Conservation (phyloP, 1,284 basidiomycete genomes). For the Cryptococcus amylolentus region DNA sequence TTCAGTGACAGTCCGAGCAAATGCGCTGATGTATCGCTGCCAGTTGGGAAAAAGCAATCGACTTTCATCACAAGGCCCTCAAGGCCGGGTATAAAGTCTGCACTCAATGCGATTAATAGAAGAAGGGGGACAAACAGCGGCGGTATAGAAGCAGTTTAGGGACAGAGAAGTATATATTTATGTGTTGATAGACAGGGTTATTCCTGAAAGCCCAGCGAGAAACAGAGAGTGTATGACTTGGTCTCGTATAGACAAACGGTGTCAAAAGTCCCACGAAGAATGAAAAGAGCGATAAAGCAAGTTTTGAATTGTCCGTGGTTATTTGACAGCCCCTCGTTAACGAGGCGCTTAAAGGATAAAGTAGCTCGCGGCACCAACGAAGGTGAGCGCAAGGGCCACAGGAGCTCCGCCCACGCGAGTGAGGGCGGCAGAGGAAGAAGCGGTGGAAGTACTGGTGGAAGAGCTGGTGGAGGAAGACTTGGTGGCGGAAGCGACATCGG, state of each 20-base stretch:
- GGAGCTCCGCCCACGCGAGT: slow-evolving; percentile 1
- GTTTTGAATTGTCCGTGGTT: not conserved
- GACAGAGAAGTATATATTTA: not conserved
- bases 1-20: too few relatives aligned
- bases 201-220: not conserved
- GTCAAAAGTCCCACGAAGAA: not conserved
- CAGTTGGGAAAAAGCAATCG: too few relatives aligned
- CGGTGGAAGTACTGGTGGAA: slow-evolving; percentile 7
- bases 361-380: slow-evolving; percentile 25
- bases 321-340: not conserved
- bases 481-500: slow-evolving; percentile 9
- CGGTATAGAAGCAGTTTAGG: not conserved
- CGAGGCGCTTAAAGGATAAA: slow-evolving; percentile 19
- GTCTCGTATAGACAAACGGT: not conserved
- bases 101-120: not conserved
- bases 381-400: slow-evolving; percentile 19
- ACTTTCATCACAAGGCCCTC: not conserved
- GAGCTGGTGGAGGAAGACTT: slow-evolving; percentile 9
- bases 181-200: not conserved
- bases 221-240: not conserved
- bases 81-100: not conserved
- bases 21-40: too few relatives aligned
- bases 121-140: not conserved
- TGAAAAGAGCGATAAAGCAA: slow-evolving; percentile 1
- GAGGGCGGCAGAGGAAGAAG: slow-evolving; percentile 10